Evolutionary conservation across 2,329 filamentous ascomycete species (phyloP), one percentile per base, ranked within the genome.

Genomic region (Fusarium equiseti): DNA sequence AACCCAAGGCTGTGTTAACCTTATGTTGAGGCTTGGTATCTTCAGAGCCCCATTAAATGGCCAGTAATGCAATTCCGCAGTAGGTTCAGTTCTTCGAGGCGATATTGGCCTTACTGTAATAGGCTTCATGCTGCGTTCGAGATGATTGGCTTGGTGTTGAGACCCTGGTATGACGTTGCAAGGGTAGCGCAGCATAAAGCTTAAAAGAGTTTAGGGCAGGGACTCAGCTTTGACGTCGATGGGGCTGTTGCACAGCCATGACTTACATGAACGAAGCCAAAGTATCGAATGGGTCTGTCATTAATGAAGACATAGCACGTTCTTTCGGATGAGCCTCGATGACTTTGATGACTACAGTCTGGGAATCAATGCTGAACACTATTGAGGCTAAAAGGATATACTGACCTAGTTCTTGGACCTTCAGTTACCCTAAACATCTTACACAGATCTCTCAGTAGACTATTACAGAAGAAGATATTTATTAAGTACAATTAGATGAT

Each of bases 141-240:
- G 53, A 7, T 51, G 26, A 62, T 66, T 66, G 63, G 63, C 22
- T 35, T 20, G 13, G 8, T 31, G 5, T 6, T 2, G 45, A 45
- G 12, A 22, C 22, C 29, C 24, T 32, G 20, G 45, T 32, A 35
- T 49, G 31, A 15, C 29, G 13, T 10, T 35, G 3, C 53, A 48
- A 42, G 48, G 63, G 55, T 54, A 54, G 45, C 63, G 63, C 55
- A 24, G 31, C 26, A 67, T 66, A n/a, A 56, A 15, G 31, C 63
- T 42, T 10, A 10, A 62, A 67, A 5, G 9, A 10, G 63, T 46
- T 42, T 66, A 66, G 60, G 40, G 15, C 7, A 46, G 26, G 52
- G 6, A 18, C 24, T 66, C 48, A 66, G 54, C 43, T 61, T 12
- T 43, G 24, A 29, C 24, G 13, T 53, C 18, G 16, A 43, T 29